Percentiles rank a stretch among this genome's conserved stretches.
phyloP scores from a whole-genome alignment of 768 basidiomycete genomes.

The Collybiopsis confluens region DNA sequence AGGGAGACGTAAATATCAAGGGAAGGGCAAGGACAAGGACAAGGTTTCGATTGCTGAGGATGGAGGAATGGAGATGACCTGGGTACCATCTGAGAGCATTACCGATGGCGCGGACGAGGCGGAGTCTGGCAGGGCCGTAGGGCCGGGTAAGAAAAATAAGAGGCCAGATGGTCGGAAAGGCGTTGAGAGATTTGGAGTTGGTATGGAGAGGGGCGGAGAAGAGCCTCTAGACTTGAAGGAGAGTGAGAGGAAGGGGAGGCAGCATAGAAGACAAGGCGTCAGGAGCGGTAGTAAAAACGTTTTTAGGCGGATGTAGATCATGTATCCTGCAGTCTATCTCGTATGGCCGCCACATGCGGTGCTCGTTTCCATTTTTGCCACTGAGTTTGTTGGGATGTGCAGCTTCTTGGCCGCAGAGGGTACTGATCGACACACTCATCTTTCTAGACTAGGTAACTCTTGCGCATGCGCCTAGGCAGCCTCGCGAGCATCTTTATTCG shows the following conservation, averaged over 20 bases:
- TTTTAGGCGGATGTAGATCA: slow-evolving; percentile 44
- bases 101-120: slow-evolving; percentile 30
- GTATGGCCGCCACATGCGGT: too few relatives aligned
- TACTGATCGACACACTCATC: too few relatives aligned
- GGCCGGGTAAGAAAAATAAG: slow-evolving; percentile 24
- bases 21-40: slow-evolving; percentile 16
- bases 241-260: slow-evolving; percentile 74
- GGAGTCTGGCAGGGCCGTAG: too few relatives aligned
- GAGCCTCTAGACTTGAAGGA: slow-evolving; percentile 51
- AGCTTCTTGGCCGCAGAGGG: too few relatives aligned
- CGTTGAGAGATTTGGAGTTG: slow-evolving; percentile 79
- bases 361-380: too few relatives aligned
- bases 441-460: too few relatives aligned
- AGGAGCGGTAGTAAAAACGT: slow-evolving; percentile 91
- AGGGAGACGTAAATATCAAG: slow-evolving; percentile 11
- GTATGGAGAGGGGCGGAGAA: slow-evolving; percentile 77
- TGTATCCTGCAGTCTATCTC: not conserved
- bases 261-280: slow-evolving; percentile 68
- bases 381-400: too few relatives aligned
- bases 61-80: slow-evolving; percentile 81
- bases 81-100: slow-evolving; percentile 57
- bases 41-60: slow-evolving; percentile 29
- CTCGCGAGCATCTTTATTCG: too few relatives aligned
- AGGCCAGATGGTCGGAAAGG: slow-evolving; percentile 45
- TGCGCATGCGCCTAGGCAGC: too few relatives aligned